Base-by-base conservation (phyloP, 768 basidiomycete species). In the Erythrobasidium yunnanense region DNA sequence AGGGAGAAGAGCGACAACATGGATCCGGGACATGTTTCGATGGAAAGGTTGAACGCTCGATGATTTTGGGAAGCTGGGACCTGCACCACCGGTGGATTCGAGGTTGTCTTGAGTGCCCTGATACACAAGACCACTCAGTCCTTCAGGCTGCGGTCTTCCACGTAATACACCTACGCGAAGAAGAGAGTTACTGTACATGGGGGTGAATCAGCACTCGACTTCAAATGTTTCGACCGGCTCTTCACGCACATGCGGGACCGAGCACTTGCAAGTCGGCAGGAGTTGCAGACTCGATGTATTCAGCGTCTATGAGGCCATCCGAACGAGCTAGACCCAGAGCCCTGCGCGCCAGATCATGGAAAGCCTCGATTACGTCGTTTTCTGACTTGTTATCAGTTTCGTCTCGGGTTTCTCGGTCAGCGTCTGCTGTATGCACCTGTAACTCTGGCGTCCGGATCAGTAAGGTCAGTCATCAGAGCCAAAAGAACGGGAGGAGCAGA, bases 291-390 rank as follows among this genome's bases (percentile, higher is more conserved):
- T 38, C 35, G 7, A 58, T 25, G 42, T 45, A 58, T 3, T 23
- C 33, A 2, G 35, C 56, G 38, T 58, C 56, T 23, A 58, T 46
- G 22, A 58, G 38, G 35, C 56, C 56, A 22, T 58, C 56, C 2
- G 25, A 8, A 7, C 38, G 34, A 17, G 56, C 56, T 46, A 7
- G 20, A 3, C 38, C 25, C 5, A 58, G 35, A 6, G 56, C 42
- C 13, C 34, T 6, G 17, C 38, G 25, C 3, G 56, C 56, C 22
- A 58, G 56, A 4, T 29, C n/a, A 46, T 58, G 56, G 32, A 58
- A 58, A 5, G 56, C 56, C 34, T 58, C 56, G 33, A 58, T 58
- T 20, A 58, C 56, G 45, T 58, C 35, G 56, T 4, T 25, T 27
- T 58, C 56, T 6, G 42, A 25, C 25, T 27, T 18, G 20, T 25